Percentiles rank a stretch among this genome's conserved stretches.
These are phyloP conservation scores for Lactarius vividus DNA, from an alignment of 768 basidiomycete genomes.

Conservation along the genomic window DNA sequence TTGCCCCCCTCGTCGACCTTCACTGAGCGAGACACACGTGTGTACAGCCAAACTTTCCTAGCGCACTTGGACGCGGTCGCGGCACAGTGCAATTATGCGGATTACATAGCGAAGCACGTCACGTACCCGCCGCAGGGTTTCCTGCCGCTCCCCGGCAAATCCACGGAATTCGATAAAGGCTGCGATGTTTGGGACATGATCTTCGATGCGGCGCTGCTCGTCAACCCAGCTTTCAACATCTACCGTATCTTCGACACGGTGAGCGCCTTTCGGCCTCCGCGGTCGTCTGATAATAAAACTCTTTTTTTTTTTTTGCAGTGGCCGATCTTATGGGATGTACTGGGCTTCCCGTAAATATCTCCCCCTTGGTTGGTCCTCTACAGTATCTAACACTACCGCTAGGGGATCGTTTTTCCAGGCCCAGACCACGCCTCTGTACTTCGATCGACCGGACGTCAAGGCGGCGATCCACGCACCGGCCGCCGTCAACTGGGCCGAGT, in stretches of 20 bases:
- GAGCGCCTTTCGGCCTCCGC: conserved; percentile 20
- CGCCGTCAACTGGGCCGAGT: conserved; percentile 61
- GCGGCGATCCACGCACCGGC: conserved; percentile 66
- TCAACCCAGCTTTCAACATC: conserved; percentile 77
- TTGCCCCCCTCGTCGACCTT: background rate
- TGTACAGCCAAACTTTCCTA: conserved; percentile 59
- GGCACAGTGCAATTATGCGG: conserved; percentile 55
- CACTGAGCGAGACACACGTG: background rate
- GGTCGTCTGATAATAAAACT: background rate
- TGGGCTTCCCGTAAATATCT: conserved; percentile 65
- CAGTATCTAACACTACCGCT: background rate
- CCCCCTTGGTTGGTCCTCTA: background rate
- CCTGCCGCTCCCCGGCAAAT: conserved; percentile 65
- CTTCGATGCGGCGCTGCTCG: conserved; percentile 54
- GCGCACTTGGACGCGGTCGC: conserved; percentile 53
- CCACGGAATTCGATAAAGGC: conserved; percentile 44
- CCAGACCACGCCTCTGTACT: conserved; percentile 64
- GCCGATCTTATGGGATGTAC: conserved; percentile 73
- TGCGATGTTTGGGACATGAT: conserved; percentile 72
- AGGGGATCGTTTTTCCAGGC: conserved; percentile 55
- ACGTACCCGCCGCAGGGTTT: conserved; percentile 63
- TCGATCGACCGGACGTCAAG: conserved; percentile 67
- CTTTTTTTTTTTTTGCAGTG: conserved; percentile 33
- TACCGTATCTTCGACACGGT: conserved; percentile 75
- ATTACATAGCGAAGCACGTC: conserved; percentile 59